Evolutionary conservation across 78 protist genomes (phyloP).

Genomic region (Capsaspora owczarzaki): DNA sequence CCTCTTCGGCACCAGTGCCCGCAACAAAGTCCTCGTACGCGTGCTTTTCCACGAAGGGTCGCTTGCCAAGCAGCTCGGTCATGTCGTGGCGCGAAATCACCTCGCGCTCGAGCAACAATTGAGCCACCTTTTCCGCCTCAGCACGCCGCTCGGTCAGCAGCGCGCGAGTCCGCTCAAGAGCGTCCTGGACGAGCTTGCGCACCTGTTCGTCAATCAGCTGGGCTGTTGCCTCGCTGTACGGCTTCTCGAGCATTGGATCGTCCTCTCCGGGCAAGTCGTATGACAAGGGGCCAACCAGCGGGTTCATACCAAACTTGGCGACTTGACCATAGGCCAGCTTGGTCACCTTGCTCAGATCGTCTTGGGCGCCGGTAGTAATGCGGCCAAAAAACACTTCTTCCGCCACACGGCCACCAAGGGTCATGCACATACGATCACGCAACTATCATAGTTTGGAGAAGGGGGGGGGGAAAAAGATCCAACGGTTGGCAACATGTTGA

Average conservation of each 20-base stretch:
- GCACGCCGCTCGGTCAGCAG: conserved; percentile 48
- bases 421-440: conserved; percentile 72
- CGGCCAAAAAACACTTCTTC: conserved; percentile 41
- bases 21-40: conserved; percentile 9
- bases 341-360: conserved; percentile 81
- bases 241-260: conserved; percentile 53
- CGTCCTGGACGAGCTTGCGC: conserved; percentile 45
- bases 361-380: conserved; percentile 89
- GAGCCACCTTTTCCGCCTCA: too few species aligned
- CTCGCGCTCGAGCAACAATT: conserved; percentile 70
- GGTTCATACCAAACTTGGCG: conserved; percentile 71
- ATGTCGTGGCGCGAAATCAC: conserved; percentile 67
- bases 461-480: not conserved
- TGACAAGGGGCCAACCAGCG: conserved; percentile 62
- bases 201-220: conserved; percentile 65
- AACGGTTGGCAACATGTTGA: not conserved
- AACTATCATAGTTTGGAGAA: conserved; percentile 20
- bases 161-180: conserved; percentile 32
- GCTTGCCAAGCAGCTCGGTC: conserved; percentile 50
- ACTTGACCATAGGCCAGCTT: conserved; percentile 58
- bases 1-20: not conserved
- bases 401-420: conserved; percentile 88
- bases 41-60: conserved; percentile 56
- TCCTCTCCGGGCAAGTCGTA: conserved; percentile 33
- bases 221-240: conserved; percentile 70